Evolutionary conservation across 2,329 filamentous ascomycete species (phyloP).

Genomic region (Berkeleyomyces rouxiae): DNA sequence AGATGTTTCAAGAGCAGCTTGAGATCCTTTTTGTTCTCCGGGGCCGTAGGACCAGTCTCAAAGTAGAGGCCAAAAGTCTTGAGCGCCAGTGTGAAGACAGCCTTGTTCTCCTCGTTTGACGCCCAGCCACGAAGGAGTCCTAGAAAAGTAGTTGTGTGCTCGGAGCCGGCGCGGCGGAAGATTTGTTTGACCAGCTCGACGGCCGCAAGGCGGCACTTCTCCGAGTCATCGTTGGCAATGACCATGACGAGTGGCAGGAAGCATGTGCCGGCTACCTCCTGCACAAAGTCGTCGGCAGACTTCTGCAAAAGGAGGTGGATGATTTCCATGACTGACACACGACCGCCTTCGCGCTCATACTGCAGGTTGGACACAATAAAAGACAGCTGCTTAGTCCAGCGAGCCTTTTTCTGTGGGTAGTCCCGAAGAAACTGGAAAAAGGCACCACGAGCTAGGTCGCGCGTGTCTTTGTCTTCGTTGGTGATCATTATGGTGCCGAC

Average conservation of each 20-base stretch:
- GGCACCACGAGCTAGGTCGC: conserved; percentile 72
- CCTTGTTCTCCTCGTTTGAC: conserved; percentile 47
- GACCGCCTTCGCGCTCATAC: conserved; percentile 75
- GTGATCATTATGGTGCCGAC: conserved; percentile 88
- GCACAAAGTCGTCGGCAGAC: conserved; percentile 62
- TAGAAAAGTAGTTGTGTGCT: conserved; percentile 54
- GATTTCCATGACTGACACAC: conserved; percentile 85
- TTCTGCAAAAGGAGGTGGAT: conserved; percentile 76
- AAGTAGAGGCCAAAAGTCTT: conserved; percentile 75
- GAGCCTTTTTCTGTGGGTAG: conserved; percentile 78
- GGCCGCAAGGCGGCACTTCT: conserved; percentile 70
- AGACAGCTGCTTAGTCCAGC: conserved; percentile 75
- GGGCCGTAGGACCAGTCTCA: conserved; percentile 42
- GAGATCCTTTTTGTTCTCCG: conserved; percentile 51
- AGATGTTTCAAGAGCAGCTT: conserved; percentile 41
- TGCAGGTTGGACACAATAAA: conserved; percentile 85
- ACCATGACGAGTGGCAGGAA: conserved; percentile 78
- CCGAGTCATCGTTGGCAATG: conserved; percentile 74
- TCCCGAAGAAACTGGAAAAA: conserved; percentile 92
- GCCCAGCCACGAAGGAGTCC: conserved; percentile 59
- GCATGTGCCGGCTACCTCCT: conserved; percentile 63
- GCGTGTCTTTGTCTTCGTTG: conserved; percentile 76
- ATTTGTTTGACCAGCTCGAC: conserved; percentile 63
- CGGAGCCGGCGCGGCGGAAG: conserved; percentile 61
- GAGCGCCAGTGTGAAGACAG: conserved; percentile 56